These are phyloP conservation scores for Rubia peregrina DNA, from an alignment of 305 asterid genomes.

Conservation along the genomic window DNA sequence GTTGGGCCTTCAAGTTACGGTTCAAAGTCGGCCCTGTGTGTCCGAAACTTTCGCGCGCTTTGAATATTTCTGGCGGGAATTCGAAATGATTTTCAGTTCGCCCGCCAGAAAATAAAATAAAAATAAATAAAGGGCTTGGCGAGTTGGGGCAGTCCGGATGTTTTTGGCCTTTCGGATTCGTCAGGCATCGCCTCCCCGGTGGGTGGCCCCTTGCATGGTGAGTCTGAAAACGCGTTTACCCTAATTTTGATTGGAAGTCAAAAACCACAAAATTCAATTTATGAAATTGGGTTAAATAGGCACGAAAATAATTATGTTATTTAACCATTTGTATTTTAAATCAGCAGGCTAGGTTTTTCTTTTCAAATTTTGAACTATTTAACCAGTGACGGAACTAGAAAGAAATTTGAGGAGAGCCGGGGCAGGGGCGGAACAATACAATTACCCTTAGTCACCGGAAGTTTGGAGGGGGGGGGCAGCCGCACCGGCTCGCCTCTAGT, in stretches of 20 bases:
- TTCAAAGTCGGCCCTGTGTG: neutral
- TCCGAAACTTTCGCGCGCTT: slow-evolving; percentile 24
- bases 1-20: too few relatives aligned
- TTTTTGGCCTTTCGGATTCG: neutral
- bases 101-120: slow-evolving; percentile 14
- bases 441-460: too few relatives aligned
- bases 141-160: slow-evolving; percentile 12
- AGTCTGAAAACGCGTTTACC: slow-evolving; percentile 22
- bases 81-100: neutral
- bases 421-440: too few relatives aligned
- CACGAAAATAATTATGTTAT: neutral
- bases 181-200: neutral
- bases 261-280: neutral
- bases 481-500: too few relatives aligned
- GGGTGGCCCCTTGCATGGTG: neutral
- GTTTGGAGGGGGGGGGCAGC: too few relatives aligned
- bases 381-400: too few relatives aligned
- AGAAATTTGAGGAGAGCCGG: too few relatives aligned
- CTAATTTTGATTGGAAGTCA: neutral
- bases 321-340: too few relatives aligned
- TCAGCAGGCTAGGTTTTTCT: too few relatives aligned
- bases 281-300: neutral
- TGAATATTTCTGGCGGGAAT: slow-evolving; percentile 27
- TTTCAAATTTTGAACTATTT: too few relatives aligned
- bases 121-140: neutral